A percentile compares a stretch with the other conserved stretches of the same genome.
phyloP scores from a whole-genome alignment of 441 rosid species.

The Bruguiera hainesii region DNA sequence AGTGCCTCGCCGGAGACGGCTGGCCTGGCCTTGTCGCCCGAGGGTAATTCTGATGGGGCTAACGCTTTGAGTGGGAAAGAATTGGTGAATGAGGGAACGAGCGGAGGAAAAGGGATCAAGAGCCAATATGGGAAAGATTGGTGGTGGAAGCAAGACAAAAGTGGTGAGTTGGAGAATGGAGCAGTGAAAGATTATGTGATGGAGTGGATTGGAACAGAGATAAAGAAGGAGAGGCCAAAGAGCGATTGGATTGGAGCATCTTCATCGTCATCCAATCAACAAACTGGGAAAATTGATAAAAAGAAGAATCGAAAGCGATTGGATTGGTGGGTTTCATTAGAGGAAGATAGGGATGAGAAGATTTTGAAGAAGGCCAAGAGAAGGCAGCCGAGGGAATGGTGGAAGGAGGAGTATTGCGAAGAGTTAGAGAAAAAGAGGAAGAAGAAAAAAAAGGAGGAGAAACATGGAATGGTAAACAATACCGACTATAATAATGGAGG shows the following conservation, averaged over 20 bases:
- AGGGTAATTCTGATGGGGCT: constrained; percentile 38
- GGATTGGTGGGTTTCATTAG: constrained; percentile 90
- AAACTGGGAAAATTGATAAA: constrained; percentile 37
- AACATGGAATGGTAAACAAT: constrained; percentile 28
- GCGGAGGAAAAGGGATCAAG: constrained; percentile 27
- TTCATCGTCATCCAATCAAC: constrained; percentile 30
- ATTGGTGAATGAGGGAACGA: constrained; percentile 22
- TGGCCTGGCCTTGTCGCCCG: constrained; percentile 20
- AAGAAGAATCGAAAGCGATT: constrained; percentile 51
- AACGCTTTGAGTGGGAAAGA: constrained; percentile 34
- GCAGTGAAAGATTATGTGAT: constrained; percentile 76
- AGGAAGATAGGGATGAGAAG: constrained; percentile 60
- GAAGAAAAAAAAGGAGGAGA: constrained; percentile 53
- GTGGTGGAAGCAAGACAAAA: constrained; percentile 70
- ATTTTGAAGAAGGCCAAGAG: constrained; percentile 54
- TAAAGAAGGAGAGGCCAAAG: constrained; percentile 69
- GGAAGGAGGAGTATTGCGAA: constrained; percentile 89
- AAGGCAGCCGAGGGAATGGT: constrained; percentile 87
- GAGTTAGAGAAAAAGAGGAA: constrained; percentile 67
- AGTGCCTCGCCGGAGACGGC: constrained; percentile 42
- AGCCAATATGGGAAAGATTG: constrained; percentile 40
- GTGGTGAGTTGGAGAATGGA: constrained; percentile 41
- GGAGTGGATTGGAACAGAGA: constrained; percentile 92
- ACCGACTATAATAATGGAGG: constrained; percentile 32
- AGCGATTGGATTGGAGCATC: constrained; percentile 61